These are phyloP conservation scores for Rhynchosporium secalis DNA, from an alignment of 2,329 filamentous ascomycete genomes.

Conservation along the genomic window DNA sequence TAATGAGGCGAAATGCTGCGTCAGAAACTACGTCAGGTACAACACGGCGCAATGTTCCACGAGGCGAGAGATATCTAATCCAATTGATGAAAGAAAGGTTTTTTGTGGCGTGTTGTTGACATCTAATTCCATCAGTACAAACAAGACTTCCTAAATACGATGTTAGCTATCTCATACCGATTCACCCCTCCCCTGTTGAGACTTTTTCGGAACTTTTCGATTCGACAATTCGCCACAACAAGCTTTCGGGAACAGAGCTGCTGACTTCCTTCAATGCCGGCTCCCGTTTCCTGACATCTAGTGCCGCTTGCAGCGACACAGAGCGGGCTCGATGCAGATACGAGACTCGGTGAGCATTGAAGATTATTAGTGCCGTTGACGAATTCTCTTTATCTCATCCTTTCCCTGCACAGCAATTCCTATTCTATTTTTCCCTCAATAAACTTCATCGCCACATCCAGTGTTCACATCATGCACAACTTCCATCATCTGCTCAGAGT, in stretches of 20 bases:
- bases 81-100: too few species aligned
- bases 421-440: too few species aligned
- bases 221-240: not conserved
- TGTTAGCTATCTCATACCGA: too few species aligned
- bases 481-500: not conserved
- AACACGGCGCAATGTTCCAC: too few species aligned
- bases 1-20: too few species aligned
- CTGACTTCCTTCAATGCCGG: not conserved
- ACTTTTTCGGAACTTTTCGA: too few species aligned
- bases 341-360: not conserved
- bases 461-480: not conserved
- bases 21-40: too few species aligned
- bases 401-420: not conserved
- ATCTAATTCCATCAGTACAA: too few species aligned
- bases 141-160: too few species aligned
- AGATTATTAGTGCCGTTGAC: not conserved
- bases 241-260: not conserved
- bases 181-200: too few species aligned
- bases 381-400: not conserved
- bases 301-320: not conserved
- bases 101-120: too few species aligned
- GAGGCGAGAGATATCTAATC: too few species aligned
- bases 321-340: not conserved
- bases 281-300: not conserved
- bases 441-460: not conserved